Evolutionary conservation across 2,329 filamentous ascomycete species (phyloP).

Genomic region (Coniochaeta hoffmannii): DNA sequence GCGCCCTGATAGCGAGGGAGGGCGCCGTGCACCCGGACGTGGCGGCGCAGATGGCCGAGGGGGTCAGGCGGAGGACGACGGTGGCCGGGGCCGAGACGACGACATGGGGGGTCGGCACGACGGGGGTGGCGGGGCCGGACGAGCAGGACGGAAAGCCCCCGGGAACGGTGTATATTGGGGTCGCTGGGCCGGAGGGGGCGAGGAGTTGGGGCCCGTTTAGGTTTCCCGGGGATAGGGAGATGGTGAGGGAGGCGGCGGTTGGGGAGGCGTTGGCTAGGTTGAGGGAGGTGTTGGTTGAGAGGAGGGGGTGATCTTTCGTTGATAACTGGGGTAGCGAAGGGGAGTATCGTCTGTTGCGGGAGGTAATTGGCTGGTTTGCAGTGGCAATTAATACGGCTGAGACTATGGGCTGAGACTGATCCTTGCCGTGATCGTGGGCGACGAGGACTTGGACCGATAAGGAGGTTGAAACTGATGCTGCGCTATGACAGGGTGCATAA

Average conservation of each 20-base stretch:
- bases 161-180: conserved; percentile 15
- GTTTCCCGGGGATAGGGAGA: conserved; percentile 14
- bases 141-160: conserved; percentile 18
- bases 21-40: conserved; percentile 18
- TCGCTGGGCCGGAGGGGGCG: conserved; percentile 8
- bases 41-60: conserved; percentile 15
- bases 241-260: conserved; percentile 15
- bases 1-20: conserved; percentile 13
- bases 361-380: too few species aligned
- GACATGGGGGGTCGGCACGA: conserved; percentile 18
- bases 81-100: conserved; percentile 7
- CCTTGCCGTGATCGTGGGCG: too few species aligned
- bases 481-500: too few species aligned
- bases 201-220: conserved; percentile 14
- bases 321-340: too few species aligned
- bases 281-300: conserved; percentile 5
- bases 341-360: too few species aligned
- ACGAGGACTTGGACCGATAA: too few species aligned
- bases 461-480: too few species aligned
- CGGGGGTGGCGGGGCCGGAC: conserved; percentile 18
- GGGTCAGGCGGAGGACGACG: conserved; percentile 8
- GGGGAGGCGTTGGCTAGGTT: conserved; percentile 11
- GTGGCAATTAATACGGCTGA: too few species aligned
- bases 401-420: too few species aligned
- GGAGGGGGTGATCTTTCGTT: neutral